Base-by-base conservation (phyloP, 768 basidiomycete species). In the Leccinum subgranulosum region DNA sequence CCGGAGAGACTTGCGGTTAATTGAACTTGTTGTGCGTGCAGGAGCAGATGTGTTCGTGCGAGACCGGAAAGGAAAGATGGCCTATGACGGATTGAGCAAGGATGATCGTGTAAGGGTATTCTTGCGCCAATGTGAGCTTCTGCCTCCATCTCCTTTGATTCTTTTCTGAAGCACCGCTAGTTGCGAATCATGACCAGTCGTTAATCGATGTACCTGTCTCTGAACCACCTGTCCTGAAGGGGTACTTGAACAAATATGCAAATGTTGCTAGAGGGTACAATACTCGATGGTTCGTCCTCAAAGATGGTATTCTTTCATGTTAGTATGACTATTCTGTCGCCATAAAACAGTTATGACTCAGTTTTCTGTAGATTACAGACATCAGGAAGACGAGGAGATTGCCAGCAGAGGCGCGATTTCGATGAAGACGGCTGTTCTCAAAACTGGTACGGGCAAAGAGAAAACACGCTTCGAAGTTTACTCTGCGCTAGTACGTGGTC, bases 261-360 rank as follows among this genome's bases (percentile, higher is more conserved):
- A 98, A 97, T 64, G 90, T 97, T 39, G 92, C 92, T 0, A 87
- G 85, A 63, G 94, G 95, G 0, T 96, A 94, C 69, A 86, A 85
- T 58, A 88, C 90, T 0, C 79, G 94, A 1, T 97, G 94, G 93
- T 96, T 98, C 66, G 92, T 96, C 0, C 80, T 97, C 19, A 87
- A 90, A 65, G 83, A 88, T 54, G 94, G 93, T 0, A 77, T 90
- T 25, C 71, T 95, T n/a, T 92, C 90, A 17, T 94, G 92, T 91
- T 68, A 25, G 89, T 81, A 34, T 56, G 10, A 46, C 27, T 19
- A 12, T 29, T 8, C 6, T 36, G 2, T 43, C 14, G 2, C 7
- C 1, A 50, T 31, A 41, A 12, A 23, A 17, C 11, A 17, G 2
- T 19, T 51, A 39, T 65, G 21, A 68, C n/a, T n/a, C 23, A 25